phyloP scores from a whole-genome alignment of 306 rosid genomes.

The Fagus sylvatica region DNA sequence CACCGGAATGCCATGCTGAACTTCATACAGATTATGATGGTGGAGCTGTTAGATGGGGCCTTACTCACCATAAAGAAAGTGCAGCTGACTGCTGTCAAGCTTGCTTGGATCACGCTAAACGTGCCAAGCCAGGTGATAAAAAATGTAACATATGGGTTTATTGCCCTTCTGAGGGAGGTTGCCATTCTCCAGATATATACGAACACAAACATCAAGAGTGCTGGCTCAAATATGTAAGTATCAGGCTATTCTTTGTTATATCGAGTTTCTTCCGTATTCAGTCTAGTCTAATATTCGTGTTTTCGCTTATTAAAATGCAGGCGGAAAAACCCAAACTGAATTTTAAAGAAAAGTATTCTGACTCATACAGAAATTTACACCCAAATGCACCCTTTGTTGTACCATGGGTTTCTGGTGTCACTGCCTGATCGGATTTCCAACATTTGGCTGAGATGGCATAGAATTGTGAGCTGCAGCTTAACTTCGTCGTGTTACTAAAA shows the following conservation, averaged over 20 bases:
- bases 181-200: conserved; percentile 90
- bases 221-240: conserved; percentile 92
- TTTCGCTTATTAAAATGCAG: conserved; percentile 43
- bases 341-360: conserved; percentile 75
- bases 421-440: conserved; percentile 27
- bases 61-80: conserved; percentile 85
- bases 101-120: conserved; percentile 80
- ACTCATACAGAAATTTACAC: conserved; percentile 60
- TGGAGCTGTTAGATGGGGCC: conserved; percentile 94
- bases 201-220: conserved; percentile 82
- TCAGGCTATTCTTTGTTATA: conserved; percentile 2
- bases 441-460: background rate
- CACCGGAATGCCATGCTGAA: conserved; percentile 66
- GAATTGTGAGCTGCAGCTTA: conserved; percentile 11
- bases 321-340: conserved; percentile 66
- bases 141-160: conserved; percentile 96
- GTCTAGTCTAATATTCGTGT: conserved; percentile 23
- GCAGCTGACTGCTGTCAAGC: conserved; percentile 98
- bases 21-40: conserved; percentile 90
- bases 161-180: conserved; percentile 82
- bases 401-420: conserved; percentile 86
- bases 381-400: conserved; percentile 68
- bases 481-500: conserved; percentile 22
- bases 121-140: conserved; percentile 63
- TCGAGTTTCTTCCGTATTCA: background rate